Conservation (phyloP, 2,329 filamentous ascomycete species). For the Penicillium palitans region DNA sequence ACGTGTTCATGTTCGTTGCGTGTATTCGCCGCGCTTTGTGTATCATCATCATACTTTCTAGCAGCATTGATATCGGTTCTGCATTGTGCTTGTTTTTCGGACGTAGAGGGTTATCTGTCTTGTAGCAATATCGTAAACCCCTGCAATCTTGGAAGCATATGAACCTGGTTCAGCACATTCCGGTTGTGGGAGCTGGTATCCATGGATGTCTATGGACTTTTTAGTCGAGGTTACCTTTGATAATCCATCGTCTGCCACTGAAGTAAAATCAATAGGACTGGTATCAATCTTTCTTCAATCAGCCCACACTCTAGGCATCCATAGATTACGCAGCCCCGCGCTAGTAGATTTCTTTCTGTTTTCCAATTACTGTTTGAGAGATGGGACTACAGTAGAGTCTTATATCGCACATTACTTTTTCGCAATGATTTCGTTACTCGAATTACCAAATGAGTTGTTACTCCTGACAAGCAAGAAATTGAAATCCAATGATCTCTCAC, state of each 20-base stretch:
- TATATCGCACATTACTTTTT: not conserved
- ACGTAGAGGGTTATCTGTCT: not conserved
- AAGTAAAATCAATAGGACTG: not conserved
- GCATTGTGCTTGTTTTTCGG: not conserved
- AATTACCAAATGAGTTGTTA: not conserved
- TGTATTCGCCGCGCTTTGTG: not conserved
- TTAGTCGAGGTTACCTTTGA: not conserved
- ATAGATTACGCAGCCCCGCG: too few species aligned
- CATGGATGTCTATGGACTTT: not conserved
- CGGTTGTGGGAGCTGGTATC: not conserved
- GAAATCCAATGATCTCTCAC: not conserved
- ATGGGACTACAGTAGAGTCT: too few species aligned
- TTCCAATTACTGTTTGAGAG: too few species aligned
- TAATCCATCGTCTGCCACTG: not conserved
- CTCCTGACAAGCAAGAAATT: not conserved
- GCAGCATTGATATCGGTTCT: not conserved
- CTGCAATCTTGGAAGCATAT: not conserved
- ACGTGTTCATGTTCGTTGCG: not conserved
- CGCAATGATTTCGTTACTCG: not conserved
- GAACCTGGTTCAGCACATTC: not conserved
- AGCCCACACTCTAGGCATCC: too few species aligned
- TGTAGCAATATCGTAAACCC: not conserved
- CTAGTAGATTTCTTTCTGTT: too few species aligned
- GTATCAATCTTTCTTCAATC: not conserved
- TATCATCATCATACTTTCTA: not conserved